Evolutionary conservation across 768 basidiomycete species (phyloP), one percentile per base, ranked within the genome.

Genomic region (Solioccasus polychromus): DNA sequence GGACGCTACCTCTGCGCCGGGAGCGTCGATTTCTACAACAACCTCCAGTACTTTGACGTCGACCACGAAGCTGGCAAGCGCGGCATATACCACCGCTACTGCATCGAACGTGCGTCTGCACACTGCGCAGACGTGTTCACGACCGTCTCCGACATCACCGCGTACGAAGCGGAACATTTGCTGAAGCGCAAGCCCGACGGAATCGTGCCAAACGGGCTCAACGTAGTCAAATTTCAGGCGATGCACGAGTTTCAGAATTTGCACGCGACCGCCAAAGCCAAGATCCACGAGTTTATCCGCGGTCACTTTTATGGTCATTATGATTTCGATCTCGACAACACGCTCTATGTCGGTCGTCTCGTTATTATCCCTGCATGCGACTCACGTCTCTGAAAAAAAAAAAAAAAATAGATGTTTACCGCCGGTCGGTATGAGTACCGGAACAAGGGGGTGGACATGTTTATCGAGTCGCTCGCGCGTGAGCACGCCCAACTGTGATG

Each of bases 401-500:
- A n/a, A n/a, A n/a, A n/a, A n/a, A n/a, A n/a, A n/a, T n/a, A n/a
- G 89, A 83, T 97, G 80, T 99, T 99, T 71, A 98, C 92, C 14
- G 96, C 96, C n/a, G 96, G 96, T 32, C 82, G 96, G 35, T 99
- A 99, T 68, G 96, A 99, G 67, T 99, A 96, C 68, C 79, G 96
- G 32, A 99, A 99, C 75, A 99, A 99, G 73, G 96, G 96, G 45
- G 93, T 98, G 24, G 96, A 99, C 64, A 96, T 99, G 95, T 99
- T 97, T 66, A 95, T 99, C 55, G 96, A 99, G 70, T 78, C 87
- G 15, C 81, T 99, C 45, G 96, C 95, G 23, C 90, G 95, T 82
- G 53, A 36, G 78, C 67, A 18, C 35, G 63, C 28, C 22, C n/a
- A 22, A 19, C 28, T 9, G 12, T 11, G 32, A 12, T 24, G n/a